Evolutionary conservation across 495 filamentous ascomycete genomes (phyloP).

Genomic region (Penicillium egyptiacum): DNA sequence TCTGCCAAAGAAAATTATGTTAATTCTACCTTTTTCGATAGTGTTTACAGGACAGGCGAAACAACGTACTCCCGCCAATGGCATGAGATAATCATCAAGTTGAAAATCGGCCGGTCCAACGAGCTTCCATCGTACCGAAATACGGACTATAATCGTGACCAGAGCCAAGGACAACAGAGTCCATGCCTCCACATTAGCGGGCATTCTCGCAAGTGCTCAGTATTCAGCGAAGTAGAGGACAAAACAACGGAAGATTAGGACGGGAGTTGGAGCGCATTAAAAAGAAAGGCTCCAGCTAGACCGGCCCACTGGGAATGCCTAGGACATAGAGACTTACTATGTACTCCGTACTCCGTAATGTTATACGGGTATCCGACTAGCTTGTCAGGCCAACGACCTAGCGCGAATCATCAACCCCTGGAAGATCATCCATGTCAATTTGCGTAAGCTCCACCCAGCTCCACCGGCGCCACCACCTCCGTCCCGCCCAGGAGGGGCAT

Average conservation of each 20-base stretch:
- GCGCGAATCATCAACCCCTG: background rate
- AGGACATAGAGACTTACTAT: background rate
- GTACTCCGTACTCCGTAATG: background rate
- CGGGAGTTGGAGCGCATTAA: constrained; percentile 1
- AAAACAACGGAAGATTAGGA: background rate
- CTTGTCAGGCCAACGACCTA: background rate
- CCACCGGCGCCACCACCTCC: background rate
- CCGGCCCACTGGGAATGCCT: background rate
- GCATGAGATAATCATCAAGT: constrained; percentile 59
- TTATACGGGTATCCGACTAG: background rate
- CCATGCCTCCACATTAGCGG: constrained; percentile 45
- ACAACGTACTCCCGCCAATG: constrained; percentile 46
- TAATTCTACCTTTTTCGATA: background rate
- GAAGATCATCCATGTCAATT: constrained; percentile 2
- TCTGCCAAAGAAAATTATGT: constrained; percentile 11
- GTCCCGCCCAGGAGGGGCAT: background rate
- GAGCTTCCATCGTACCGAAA: constrained; percentile 45
- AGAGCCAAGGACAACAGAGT: constrained; percentile 47
- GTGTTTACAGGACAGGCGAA: background rate
- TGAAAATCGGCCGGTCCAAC: constrained; percentile 48
- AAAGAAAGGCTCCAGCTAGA: background rate
- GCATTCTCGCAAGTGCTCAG: constrained; percentile 11
- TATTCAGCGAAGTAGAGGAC: background rate
- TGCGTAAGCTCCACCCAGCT: background rate
- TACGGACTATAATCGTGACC: constrained; percentile 43